Conservation (phyloP, 2,329 filamentous ascomycete species). For the Lecanicillium sp. region DNA sequence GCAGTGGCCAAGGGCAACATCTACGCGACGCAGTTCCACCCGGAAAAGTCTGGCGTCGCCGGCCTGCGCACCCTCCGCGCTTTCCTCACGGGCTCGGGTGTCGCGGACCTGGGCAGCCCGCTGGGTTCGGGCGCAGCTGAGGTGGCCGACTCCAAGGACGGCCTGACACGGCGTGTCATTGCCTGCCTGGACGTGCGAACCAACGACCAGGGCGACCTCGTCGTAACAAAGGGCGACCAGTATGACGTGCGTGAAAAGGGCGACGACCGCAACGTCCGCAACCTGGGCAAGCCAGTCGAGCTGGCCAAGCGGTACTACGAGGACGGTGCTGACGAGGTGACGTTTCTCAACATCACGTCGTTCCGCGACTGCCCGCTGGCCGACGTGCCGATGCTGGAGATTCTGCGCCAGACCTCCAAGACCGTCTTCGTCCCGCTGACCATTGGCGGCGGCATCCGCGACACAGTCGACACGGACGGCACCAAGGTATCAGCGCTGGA, state of each 20-base stretch:
- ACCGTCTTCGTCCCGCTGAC: slow-evolving; percentile 95
- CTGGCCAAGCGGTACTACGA: slow-evolving; percentile 93
- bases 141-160: slow-evolving; percentile 38
- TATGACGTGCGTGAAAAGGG: slow-evolving; percentile 95
- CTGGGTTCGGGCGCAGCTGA: slow-evolving; percentile 11
- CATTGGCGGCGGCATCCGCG: slow-evolving; percentile 89
- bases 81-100: slow-evolving; percentile 69
- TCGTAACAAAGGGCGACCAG: slow-evolving; percentile 97
- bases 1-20: slow-evolving; percentile 81
- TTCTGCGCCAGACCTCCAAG: slow-evolving; percentile 75
- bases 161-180: slow-evolving; percentile 87
- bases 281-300: slow-evolving; percentile 93
- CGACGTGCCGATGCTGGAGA: slow-evolving; percentile 93
- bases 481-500: slow-evolving; percentile 82
- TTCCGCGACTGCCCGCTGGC: slow-evolving; percentile 92
- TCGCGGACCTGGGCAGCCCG: slow-evolving; percentile 35
- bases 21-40: slow-evolving; percentile 92
- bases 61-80: slow-evolving; percentile 77
- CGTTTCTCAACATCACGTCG: slow-evolving; percentile 96
- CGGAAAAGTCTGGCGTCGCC: slow-evolving; percentile 90
- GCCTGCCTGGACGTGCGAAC: slow-evolving; percentile 92
- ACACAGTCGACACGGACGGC: slow-evolving; percentile 84
- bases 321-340: slow-evolving; percentile 92
- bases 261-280: slow-evolving; percentile 61
- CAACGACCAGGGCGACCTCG: slow-evolving; percentile 89